Base-by-base conservation (phyloP, 805 yeast genomes). In the Nakazawaea peltata region DNA sequence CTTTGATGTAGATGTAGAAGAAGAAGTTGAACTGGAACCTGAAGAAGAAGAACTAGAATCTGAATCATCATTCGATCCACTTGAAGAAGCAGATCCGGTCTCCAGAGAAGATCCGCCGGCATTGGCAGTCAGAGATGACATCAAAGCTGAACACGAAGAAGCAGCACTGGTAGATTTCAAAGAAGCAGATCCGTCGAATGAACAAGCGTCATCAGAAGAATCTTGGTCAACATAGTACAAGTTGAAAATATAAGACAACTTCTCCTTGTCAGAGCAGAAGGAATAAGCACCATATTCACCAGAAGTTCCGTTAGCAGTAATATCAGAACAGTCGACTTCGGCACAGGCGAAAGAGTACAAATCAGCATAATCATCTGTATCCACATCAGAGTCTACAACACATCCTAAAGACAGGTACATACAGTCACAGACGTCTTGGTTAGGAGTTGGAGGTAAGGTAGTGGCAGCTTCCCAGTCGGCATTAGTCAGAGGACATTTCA, bases 221-320 rank as follows among this genome's bases (percentile, higher is more conserved):
- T 61, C 63, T 41, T 77, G 68, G 26, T 59, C 60, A 33, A 54
- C 54, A 55, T 76, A 77, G 66, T 83, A 83, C 43, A 58, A 56
- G 65, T 82, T 77, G 56, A 84, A 59, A 39, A 81, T 57, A 59
- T 57, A 83, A 37, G 80, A 72, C 48, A 84, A 67, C 63, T 80
- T 75, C 36, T 78, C 81, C 62, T 76, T 71, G 44, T 80, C 67
- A 28, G 74, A 65, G 59, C 95, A 85, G 71, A 64, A 80, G 2
- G 87, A 77, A 57, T 61, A 71, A n/a, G 73, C 69, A 47, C 94
- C 94, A 53, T 82, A 84, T 4, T 46, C 49, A 40, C 94, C 95
- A 23, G 57, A 50, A 26, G 69, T 58, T 44, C 81, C 88, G 60
- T 82, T 70, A 32, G 67, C 67, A 35, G 57, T 51, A 44, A 83